These are phyloP conservation scores for Pisolithus orientalis DNA, from an alignment of 768 basidiomycete genomes.

Conservation along the genomic window DNA sequence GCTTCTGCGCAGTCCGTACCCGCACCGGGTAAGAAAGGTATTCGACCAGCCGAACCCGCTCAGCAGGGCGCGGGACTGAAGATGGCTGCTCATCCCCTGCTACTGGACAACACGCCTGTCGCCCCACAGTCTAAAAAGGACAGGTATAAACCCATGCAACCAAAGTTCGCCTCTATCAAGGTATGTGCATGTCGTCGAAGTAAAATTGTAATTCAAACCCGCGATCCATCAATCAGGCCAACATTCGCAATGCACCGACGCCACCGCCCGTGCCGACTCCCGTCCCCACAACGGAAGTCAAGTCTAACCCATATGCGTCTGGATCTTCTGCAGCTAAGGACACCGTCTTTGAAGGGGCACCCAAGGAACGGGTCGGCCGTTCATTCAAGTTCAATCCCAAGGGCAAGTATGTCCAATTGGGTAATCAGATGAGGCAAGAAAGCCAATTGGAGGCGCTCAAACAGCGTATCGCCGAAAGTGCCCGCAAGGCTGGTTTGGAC, in stretches of 20 bases:
- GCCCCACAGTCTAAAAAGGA: slow-evolving; percentile 78
- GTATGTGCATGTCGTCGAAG: slow-evolving; percentile 29
- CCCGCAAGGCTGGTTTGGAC: slow-evolving; percentile 90
- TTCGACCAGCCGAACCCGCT: slow-evolving; percentile 50
- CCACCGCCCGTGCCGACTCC: slow-evolving; percentile 41
- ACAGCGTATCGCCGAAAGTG: slow-evolving; percentile 87
- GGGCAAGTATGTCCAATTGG: slow-evolving; percentile 82
- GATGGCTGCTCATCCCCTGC: slow-evolving; percentile 85
- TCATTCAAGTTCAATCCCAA: slow-evolving; percentile 85
- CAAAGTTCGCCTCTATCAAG: slow-evolving; percentile 96
- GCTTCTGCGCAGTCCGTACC: slow-evolving; percentile 40
- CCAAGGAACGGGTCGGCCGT: slow-evolving; percentile 62
- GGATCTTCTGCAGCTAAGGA: slow-evolving; percentile 42
- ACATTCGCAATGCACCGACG: slow-evolving; percentile 68
- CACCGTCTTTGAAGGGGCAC: slow-evolving; percentile 65
- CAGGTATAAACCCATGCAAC: slow-evolving; percentile 96
- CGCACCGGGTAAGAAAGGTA: slow-evolving; percentile 44
- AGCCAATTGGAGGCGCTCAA: slow-evolving; percentile 85
- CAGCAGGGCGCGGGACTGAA: slow-evolving; percentile 81
- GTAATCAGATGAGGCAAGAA: slow-evolving; percentile 66
- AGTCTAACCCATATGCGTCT: slow-evolving; percentile 75
- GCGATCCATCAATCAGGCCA: slow-evolving; percentile 42
- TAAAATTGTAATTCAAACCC: neutral
- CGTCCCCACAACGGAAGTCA: slow-evolving; percentile 34
- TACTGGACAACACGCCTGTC: slow-evolving; percentile 56